Evolutionary conservation across 73 alveolate genomes (phyloP).

Genomic region (Paramecium pentaurelia): DNA sequence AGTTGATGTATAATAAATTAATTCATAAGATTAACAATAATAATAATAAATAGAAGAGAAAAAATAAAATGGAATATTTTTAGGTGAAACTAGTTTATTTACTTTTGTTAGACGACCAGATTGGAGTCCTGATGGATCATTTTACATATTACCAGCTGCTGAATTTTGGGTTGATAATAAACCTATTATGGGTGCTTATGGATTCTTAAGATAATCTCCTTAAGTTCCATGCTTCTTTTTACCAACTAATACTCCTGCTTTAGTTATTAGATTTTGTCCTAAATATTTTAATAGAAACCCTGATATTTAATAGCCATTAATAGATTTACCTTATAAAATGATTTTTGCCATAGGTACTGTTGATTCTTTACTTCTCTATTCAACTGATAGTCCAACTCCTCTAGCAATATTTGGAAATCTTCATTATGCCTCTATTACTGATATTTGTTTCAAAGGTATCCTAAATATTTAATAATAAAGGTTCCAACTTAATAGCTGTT

Average conservation of each 20-base stretch:
- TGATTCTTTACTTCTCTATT: conserved; percentile 85
- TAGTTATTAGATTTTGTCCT: conserved; percentile 87
- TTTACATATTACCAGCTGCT: conserved; percentile 78
- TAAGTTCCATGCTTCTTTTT: conserved; percentile 85
- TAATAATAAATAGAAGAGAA: conserved; percentile 37
- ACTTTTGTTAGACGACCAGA: conserved; percentile 87
- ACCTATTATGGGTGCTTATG: conserved; percentile 71
- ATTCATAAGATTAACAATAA: not conserved
- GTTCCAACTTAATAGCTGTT: conserved; percentile 14
- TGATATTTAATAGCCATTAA: not conserved
- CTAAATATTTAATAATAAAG: not conserved
- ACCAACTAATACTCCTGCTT: conserved; percentile 85
- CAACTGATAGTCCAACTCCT: conserved; percentile 89
- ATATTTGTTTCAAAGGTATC: conserved; percentile 75
- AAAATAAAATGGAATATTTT: conserved; percentile 70
- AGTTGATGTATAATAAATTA: not conserved
- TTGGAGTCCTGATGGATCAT: conserved; percentile 95
- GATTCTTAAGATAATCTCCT: conserved; percentile 79
- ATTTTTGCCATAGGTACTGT: conserved; percentile 90
- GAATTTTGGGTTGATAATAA: conserved; percentile 61
- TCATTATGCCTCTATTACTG: conserved; percentile 93
- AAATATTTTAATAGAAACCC: conserved; percentile 71
- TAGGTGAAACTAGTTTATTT: conserved; percentile 82
- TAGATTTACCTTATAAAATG: conserved; percentile 85
- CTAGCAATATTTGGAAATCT: conserved; percentile 83